Conservation (phyloP, 1,284 basidiomycete species). For the Kalmanozyma brasiliensis region DNA sequence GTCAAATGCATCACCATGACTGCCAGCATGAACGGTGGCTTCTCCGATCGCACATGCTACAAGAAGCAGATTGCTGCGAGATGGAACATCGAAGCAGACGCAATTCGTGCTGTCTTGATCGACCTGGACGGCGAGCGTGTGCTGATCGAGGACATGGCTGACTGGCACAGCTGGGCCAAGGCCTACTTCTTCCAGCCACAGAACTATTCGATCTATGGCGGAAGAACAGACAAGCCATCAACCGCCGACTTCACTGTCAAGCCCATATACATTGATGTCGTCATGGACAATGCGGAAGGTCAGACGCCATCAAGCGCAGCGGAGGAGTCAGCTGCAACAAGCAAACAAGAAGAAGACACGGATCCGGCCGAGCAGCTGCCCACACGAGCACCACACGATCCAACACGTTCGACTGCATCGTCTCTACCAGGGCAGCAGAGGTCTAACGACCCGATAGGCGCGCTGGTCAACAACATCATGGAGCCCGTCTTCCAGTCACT, state of each 20-base stretch:
- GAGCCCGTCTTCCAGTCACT: conserved; percentile 12
- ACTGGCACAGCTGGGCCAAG: conserved; percentile 21
- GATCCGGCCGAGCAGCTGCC: neutral
- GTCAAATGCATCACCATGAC: conserved; percentile 12
- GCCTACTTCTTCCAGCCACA: conserved; percentile 6
- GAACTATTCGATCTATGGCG: neutral
- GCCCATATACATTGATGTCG: conserved; percentile 12
- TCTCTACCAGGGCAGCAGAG: neutral
- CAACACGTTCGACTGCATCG: neutral
- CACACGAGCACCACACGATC: neutral
- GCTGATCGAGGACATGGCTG: conserved; percentile 13
- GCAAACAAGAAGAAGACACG: neutral
- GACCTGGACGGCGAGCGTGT: neutral
- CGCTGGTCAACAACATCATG: conserved; percentile 10
- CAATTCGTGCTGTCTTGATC: conserved; percentile 17
- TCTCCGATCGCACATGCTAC: neutral
- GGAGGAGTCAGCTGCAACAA: neutral
- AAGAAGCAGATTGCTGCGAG: conserved; percentile 10
- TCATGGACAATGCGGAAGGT: conserved; percentile 3
- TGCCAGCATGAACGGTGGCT: neutral
- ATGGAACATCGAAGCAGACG: conserved; percentile 6
- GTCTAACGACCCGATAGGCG: neutral
- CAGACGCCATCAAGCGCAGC: neutral
- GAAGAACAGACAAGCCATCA: neutral
- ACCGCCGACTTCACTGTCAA: conserved; percentile 1